Evolutionary conservation across 2,329 filamentous ascomycete species (phyloP).

Genomic region (Fusarium sp.): DNA sequence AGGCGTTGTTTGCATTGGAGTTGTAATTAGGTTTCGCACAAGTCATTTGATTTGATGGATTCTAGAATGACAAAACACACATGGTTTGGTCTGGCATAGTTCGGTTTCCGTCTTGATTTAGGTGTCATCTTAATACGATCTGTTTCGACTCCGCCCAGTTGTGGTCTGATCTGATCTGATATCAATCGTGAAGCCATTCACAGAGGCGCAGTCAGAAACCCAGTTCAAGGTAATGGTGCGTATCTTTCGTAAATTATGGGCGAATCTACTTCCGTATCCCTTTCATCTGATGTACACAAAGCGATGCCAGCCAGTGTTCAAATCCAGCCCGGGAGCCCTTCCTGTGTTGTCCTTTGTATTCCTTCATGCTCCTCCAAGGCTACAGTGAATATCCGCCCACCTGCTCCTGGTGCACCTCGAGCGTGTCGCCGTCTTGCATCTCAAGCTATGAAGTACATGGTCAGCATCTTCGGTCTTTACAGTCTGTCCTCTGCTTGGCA

Average conservation of each 20-base stretch:
- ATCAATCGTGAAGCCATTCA: background rate
- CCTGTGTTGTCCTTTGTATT: slow-evolving; percentile 6
- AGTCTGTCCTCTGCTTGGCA: background rate
- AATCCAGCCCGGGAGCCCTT: slow-evolving; percentile 30
- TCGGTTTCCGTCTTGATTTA: background rate
- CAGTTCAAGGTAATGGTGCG: slow-evolving; percentile 45
- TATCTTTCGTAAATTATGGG: slow-evolving; percentile 45
- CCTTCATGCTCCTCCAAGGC: background rate
- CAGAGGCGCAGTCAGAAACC: background rate
- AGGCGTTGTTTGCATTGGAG: slow-evolving; percentile 14
- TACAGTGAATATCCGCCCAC: slow-evolving; percentile 74
- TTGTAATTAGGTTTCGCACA: slow-evolving; percentile 10
- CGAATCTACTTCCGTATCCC: slow-evolving; percentile 29
- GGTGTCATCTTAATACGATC: background rate
- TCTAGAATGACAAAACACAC: slow-evolving; percentile 27
- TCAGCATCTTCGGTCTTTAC: slow-evolving; percentile 17
- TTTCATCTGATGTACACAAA: slow-evolving; percentile 40
- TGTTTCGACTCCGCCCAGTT: background rate
- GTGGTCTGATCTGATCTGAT: background rate
- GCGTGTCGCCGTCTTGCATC: slow-evolving; percentile 94
- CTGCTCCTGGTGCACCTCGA: slow-evolving; percentile 98
- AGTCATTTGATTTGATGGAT: background rate
- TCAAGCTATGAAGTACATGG: slow-evolving; percentile 75
- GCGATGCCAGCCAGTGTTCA: slow-evolving; percentile 27
- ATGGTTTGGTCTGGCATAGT: slow-evolving; percentile 6